A percentile compares a stretch with the other conserved stretches of the same genome.
These are phyloP conservation scores for Verticillium nubilum DNA, from an alignment of 2,329 filamentous ascomycete genomes.

Conservation along the genomic window DNA sequence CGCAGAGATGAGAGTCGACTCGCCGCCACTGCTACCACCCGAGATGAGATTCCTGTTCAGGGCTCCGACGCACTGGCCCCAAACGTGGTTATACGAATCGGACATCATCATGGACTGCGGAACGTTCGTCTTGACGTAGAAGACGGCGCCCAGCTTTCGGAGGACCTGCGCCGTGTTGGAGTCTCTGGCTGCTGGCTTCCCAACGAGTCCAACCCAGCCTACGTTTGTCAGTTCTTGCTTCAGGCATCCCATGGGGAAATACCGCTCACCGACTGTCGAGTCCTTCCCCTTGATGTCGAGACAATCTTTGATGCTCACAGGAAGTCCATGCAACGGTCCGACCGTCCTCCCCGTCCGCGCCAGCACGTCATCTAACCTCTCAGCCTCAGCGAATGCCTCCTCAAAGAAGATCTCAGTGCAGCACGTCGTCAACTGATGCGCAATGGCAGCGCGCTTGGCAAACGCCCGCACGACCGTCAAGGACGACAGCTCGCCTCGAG, in stretches of 20 bases:
- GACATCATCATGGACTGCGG: slow-evolving; percentile 30
- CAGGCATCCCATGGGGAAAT: no score
- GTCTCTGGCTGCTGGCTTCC: slow-evolving; percentile 44
- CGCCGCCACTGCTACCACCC: slow-evolving; percentile 37
- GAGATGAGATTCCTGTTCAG: slow-evolving; percentile 29
- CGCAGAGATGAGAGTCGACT: slow-evolving; percentile 34
- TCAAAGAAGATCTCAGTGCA: slow-evolving; percentile 24
- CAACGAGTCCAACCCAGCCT: slow-evolving; percentile 56
- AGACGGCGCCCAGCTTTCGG: slow-evolving; percentile 31
- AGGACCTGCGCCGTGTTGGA: slow-evolving; percentile 35
- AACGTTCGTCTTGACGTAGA: slow-evolving; percentile 36
- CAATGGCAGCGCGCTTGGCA: slow-evolving; percentile 42
- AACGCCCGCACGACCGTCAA: slow-evolving; percentile 34
- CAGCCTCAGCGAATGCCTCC: slow-evolving; percentile 30
- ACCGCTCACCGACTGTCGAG: slow-evolving; percentile 43
- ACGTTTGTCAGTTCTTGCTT: no score
- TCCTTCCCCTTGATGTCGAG: slow-evolving; percentile 34
- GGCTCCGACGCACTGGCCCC: slow-evolving; percentile 32
- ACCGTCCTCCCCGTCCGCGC: slow-evolving; percentile 27
- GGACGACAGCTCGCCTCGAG: slow-evolving; percentile 22
- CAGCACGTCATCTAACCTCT: slow-evolving; percentile 34
- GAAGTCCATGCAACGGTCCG: slow-evolving; percentile 40
- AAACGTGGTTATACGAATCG: slow-evolving; percentile 31
- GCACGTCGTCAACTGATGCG: slow-evolving; percentile 34
- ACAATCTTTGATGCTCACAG: slow-evolving; percentile 17